These are phyloP conservation scores for Parafenestella ontariensis DNA, from an alignment of 2,329 filamentous ascomycete genomes.

Conservation along the genomic window DNA sequence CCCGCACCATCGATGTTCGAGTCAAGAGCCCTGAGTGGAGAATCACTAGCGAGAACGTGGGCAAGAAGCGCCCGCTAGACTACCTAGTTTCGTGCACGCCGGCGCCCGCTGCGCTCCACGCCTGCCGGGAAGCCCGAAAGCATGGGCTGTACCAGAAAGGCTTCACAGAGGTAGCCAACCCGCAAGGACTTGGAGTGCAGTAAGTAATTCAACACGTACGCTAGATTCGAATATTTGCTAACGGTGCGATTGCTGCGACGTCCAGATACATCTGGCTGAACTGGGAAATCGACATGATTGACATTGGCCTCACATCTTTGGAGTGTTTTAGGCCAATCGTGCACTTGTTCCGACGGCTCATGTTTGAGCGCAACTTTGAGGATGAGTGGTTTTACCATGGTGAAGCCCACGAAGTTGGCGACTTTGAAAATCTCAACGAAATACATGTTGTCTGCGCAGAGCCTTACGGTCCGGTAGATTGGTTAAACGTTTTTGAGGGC, in stretches of 20 bases:
- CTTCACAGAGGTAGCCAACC: slow-evolving; percentile 83
- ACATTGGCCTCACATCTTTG: slow-evolving; percentile 1
- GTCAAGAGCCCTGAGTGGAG: background rate
- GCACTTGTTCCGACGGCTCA: slow-evolving; percentile 8
- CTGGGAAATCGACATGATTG: slow-evolving; percentile 9
- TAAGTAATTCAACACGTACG: no score
- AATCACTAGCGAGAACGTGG: background rate
- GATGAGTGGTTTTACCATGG: no score
- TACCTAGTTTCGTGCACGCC: slow-evolving; percentile 7
- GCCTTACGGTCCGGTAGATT: no score
- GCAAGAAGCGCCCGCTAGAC: background rate
- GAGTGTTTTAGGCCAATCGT: background rate
- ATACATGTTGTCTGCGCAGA: no score
- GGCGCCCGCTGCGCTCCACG: slow-evolving; percentile 10
- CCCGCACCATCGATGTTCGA: slow-evolving; percentile 18
- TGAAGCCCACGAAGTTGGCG: no score
- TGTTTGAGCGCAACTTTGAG: slow-evolving; percentile 1
- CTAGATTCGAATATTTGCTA: no score
- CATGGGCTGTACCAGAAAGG: slow-evolving; percentile 6
- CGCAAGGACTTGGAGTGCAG: slow-evolving; percentile 70
- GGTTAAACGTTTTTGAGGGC: no score
- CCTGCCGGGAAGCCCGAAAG: slow-evolving; percentile 15
- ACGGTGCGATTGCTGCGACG: no score
- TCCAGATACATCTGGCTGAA: slow-evolving; percentile 14
- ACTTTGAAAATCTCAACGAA: no score